Percentiles rank a stretch among this genome's conserved stretches.
Conservation (phyloP, 225 moss, liverwort and hornwort genomes). For the Antitrichia curtipendula region DNA sequence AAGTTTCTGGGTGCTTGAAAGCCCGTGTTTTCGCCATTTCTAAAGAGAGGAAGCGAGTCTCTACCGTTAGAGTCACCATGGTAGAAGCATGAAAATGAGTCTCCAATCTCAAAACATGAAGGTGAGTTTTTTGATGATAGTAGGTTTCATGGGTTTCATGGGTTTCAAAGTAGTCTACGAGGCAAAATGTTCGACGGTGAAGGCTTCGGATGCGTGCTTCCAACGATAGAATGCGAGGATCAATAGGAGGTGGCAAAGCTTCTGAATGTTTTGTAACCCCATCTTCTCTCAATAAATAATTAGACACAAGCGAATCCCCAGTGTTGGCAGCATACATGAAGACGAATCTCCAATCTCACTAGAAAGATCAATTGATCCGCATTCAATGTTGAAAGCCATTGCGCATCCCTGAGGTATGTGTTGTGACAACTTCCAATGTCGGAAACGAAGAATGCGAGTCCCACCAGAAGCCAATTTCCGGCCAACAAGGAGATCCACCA, state of each 20-base stretch:
- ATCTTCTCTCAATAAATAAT: neutral
- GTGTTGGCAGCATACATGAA: neutral
- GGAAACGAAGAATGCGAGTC: neutral
- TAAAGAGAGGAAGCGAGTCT: neutral
- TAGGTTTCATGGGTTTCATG: neutral
- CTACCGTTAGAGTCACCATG: neutral
- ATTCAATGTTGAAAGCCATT: neutral
- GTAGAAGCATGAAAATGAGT: neutral
- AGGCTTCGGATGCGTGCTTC: neutral
- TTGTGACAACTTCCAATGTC: neutral
- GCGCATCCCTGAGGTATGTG: neutral
- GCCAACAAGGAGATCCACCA: neutral
- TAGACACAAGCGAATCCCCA: neutral
- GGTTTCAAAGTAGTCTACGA: neutral
- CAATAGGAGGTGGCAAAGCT: neutral
- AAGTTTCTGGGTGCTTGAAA: neutral
- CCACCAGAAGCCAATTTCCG: neutral
- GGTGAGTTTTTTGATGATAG: neutral
- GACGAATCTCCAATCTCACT: neutral
- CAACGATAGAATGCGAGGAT: neutral
- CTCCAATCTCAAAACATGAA: neutral
- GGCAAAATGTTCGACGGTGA: neutral
- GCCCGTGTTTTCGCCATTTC: neutral
- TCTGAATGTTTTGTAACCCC: neutral
- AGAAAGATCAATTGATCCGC: neutral